Evolutionary conservation across 140 eudicot species (phyloP), one percentile per base, ranked within the genome.

Genomic region (Erigeron philadelphicus): DNA sequence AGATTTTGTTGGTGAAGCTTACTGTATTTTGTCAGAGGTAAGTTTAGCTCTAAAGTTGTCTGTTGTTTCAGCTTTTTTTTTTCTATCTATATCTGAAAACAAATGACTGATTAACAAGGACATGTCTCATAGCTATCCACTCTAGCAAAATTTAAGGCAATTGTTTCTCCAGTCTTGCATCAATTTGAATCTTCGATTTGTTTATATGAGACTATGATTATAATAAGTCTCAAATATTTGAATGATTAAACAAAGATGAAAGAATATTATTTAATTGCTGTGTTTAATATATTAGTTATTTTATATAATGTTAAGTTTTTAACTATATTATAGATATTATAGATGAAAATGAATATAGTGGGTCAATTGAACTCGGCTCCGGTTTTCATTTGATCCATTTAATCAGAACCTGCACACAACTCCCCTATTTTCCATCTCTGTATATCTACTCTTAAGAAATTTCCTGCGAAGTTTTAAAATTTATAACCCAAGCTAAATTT

Each of bases 1-100:
- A 82, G 98, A 93, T 44, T 93, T 76, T 81, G 86, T 93, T 68
- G 98, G 98, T 57, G 96, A 93, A 87, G 84, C 90, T 71, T 89
- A 73, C 69, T 93, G 97, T 85, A 74, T 72, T 71, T 83, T 93
- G 63, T 89, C 98, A 60, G 89, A 93, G 95, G 98, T 93, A 71
- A 66, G 81, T 74, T 60, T 48, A 41, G 48, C 73, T 48, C 21
- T 41, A 35, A 42, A 43, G 9, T 58, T 63, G 21, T 13, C 2
- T 59, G 44, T 65, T 48, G 9, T 17, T 49, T 12, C 67, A 17
- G 46, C 67, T 35, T 55, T 55, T 55, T 43, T 43, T n/a, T 73
- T 19, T 46, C 41, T 57, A 11, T 12, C 61, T 23, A 61, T 59
- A 42, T 2, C 18, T 54, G 7, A 11, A 38, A 40, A 40, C 25